Evolutionary conservation across 2,329 filamentous ascomycete species (phyloP), one percentile per base, ranked within the genome.

Genomic region (Penicillium brasilianum): DNA sequence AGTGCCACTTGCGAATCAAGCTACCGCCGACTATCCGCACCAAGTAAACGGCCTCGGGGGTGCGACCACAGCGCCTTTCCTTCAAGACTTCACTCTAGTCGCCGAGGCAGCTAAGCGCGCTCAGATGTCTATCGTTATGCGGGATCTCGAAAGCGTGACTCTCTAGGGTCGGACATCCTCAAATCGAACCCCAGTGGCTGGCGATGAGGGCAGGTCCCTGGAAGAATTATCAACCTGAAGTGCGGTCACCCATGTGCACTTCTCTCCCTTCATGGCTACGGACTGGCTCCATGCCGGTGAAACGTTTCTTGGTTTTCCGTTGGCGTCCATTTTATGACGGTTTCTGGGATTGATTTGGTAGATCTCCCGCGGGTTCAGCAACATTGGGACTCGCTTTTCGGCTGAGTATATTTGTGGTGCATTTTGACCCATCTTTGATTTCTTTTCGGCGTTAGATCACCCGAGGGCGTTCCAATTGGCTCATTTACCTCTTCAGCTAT

Each of bases 61-160:
- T 8, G 74, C 76, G 1, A 73, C 74, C 13, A 86, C 85, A 1
- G 81, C 83, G 10, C 83, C 83, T 4, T 93, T 93, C 73, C 84
- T 96, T 62, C 87, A 89, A 70, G 90, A 96, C 77, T 91, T 94
- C 72, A 94, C 86, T 60, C 85, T 97, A 32, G 85, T 97, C 44
- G 93, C 93, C 37, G 94, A 98, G 81, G 94, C 94, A 1, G 94
- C 93, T 46, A 97, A 96, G 79, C 85, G 93, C 44, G 94, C 94
- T 10, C 92, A 97, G 78, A 91, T 97, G 83, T 92, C 92, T 44
- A 88, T 93, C 71, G 82, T 97, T 75, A 90, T 93, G 83, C 85
- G 93, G 64, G 94, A 97, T 77, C 84, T 98, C 73, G 92, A 79
- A 64, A 72, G 76, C 39, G 71, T 79, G 55, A 74, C 74, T 46